phyloP scores from a whole-genome alignment of 2,329 filamentous ascomycete species.

The Aspergillus amoenus region DNA sequence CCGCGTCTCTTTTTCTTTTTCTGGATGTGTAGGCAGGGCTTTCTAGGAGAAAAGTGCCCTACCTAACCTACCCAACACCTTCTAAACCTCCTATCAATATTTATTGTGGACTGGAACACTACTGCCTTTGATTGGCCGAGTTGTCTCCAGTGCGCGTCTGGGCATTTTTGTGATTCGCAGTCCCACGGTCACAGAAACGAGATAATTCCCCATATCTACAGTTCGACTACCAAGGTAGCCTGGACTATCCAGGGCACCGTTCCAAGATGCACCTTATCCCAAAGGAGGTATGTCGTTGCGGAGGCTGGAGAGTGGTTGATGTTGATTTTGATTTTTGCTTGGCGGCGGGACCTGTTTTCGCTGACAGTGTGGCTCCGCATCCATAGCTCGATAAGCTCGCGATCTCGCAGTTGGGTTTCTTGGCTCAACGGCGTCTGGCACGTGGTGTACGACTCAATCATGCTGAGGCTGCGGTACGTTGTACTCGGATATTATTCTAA shows the following conservation, averaged over 20 bases:
- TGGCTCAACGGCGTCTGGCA: constrained; percentile 85
- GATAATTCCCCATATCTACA: neutral
- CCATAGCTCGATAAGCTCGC: constrained; percentile 88
- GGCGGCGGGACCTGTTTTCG: neutral
- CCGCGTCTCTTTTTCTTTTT: constrained; percentile 7
- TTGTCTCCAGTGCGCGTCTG: constrained; percentile 7
- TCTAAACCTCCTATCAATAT: neutral
- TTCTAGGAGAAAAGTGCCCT: neutral
- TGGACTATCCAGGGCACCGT: neutral
- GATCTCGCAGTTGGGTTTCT: constrained; percentile 81
- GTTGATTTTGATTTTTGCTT: neutral
- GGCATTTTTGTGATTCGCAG: constrained; percentile 14
- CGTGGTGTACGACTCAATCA: constrained; percentile 88
- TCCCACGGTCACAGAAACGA: constrained; percentile 10
- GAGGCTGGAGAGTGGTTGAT: neutral
- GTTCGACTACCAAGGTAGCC: neutral
- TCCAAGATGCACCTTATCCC: constrained; percentile 47
- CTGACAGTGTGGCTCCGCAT: constrained; percentile 4
- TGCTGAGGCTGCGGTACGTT: constrained; percentile 73
- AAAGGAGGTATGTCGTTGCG: constrained; percentile 39
- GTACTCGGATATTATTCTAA: neutral
- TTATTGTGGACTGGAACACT: neutral
- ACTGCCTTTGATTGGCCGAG: constrained; percentile 13
- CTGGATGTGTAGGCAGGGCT: neutral
- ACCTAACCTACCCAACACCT: neutral